Conservation (phyloP, 805 yeast genomes). For the Lipomyces orientalis region DNA sequence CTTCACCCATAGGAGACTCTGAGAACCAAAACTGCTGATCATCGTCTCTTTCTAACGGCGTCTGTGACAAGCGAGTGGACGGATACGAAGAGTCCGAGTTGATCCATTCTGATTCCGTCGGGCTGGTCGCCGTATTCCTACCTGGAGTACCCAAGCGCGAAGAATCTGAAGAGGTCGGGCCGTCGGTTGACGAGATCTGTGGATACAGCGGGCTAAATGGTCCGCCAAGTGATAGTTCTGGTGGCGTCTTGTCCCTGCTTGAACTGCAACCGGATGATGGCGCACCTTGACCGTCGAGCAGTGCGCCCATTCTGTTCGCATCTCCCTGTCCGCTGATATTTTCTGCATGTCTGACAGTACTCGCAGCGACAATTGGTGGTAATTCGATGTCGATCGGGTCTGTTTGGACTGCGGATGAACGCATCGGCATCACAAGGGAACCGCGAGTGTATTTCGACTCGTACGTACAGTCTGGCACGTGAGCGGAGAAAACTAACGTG, state of each 20-base stretch:
- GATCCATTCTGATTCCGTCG: not conserved
- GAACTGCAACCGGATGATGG: not conserved
- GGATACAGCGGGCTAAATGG: not conserved
- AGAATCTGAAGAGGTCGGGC: not conserved
- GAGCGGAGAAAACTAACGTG: not conserved
- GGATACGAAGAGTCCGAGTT: not conserved
- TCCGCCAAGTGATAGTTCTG: not conserved
- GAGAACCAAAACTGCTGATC: slow-evolving; percentile 18
- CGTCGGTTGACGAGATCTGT: not conserved
- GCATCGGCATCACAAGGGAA: slow-evolving; percentile 16
- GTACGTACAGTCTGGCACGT: slow-evolving; percentile 25
- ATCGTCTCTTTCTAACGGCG: not conserved
- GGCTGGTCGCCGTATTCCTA: not conserved
- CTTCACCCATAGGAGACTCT: slow-evolving; percentile 14
- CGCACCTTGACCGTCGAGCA: not conserved
- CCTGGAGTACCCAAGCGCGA: not conserved
- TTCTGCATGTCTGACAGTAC: no score
- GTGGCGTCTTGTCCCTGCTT: not conserved
- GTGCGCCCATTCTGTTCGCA: not conserved
- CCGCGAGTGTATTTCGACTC: slow-evolving; percentile 31
- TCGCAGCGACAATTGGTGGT: not conserved
- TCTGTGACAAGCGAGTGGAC: not conserved
- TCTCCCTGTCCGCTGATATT: slow-evolving; percentile 8
- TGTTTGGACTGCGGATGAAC: slow-evolving; percentile 23
- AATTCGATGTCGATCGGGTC: slow-evolving; percentile 5